phyloP scores from a whole-genome alignment of 176 grass and related monocot genomes.

The Oryza australiensis region DNA sequence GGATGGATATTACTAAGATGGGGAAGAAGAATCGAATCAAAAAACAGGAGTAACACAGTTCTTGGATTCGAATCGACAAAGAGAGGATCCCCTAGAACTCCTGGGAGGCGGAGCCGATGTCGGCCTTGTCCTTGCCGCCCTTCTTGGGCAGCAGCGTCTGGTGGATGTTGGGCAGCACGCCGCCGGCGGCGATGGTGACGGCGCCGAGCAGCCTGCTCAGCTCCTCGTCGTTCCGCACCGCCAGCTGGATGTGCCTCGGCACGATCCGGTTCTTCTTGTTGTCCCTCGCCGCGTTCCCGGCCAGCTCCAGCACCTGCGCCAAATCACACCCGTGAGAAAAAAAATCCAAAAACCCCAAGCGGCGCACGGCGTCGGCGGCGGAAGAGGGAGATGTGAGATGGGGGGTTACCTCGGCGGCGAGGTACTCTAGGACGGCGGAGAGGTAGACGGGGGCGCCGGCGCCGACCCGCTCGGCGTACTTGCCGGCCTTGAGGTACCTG shows the following conservation, averaged over 20 bases:
- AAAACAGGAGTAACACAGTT: not conserved
- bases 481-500: conserved; percentile 74
- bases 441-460: conserved; percentile 72
- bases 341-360: not conserved
- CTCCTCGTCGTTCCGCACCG: conserved; percentile 69
- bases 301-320: conserved; percentile 52
- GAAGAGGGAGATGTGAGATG: fast-evolving
- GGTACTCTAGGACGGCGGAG: conserved; percentile 85
- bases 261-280: conserved; percentile 74
- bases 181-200: conserved; percentile 51
- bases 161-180: conserved; percentile 64
- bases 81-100: conserved; percentile 31
- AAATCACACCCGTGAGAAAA: not conserved
- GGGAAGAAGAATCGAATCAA: not conserved
- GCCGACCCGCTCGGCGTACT: conserved; percentile 78
- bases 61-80: not conserved
- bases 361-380: not conserved
- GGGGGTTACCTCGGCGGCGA: conserved; percentile 65
- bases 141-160: conserved; percentile 54
- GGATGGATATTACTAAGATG: not conserved
- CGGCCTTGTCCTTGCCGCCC: conserved; percentile 47
- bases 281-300: conserved; percentile 63
- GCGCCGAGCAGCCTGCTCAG: conserved; percentile 42
- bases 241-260: conserved; percentile 67
- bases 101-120: conserved; percentile 55